Evolutionary conservation across 176 grass and related monocot species (phyloP).

Genomic region (Paspalum vaginatum): DNA sequence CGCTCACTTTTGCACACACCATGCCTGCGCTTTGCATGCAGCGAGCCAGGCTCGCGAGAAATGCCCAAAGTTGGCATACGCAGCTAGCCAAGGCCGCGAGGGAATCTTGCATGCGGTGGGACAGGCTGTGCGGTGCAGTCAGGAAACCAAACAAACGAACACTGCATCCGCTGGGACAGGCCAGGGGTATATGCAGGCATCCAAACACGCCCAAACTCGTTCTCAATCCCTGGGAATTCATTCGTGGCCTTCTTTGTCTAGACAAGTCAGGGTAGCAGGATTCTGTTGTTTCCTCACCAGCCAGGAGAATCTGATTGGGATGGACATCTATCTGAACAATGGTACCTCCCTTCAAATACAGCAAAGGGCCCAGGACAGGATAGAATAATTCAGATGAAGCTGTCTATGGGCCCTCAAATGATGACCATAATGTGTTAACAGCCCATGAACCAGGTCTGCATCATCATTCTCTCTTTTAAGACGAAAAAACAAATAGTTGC

Average conservation of each 20-base stretch:
- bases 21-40: too few relatives aligned
- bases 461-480: not conserved
- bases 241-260: not conserved
- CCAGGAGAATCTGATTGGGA: not conserved
- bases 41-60: too few relatives aligned
- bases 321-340: not conserved
- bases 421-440: not conserved
- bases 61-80: too few relatives aligned
- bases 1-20: too few relatives aligned
- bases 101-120: too few relatives aligned
- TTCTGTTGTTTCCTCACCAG: not conserved
- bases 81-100: too few relatives aligned
- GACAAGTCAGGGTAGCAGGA: not conserved
- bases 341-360: not conserved
- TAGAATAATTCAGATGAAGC: not conserved
- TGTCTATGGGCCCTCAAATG: not conserved
- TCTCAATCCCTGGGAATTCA: not conserved
- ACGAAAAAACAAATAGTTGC: not conserved
- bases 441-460: not conserved
- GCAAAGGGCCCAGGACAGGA: not conserved
- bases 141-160: too few relatives aligned
- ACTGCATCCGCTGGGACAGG: too few relatives aligned
- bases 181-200: too few relatives aligned
- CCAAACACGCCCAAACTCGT: too few relatives aligned
- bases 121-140: too few relatives aligned